A percentile compares a stretch with the other conserved stretches of the same genome.
Evolutionary conservation across 148 eudicot species (phyloP).

Genomic region (Heliamphora exappendiculata): DNA sequence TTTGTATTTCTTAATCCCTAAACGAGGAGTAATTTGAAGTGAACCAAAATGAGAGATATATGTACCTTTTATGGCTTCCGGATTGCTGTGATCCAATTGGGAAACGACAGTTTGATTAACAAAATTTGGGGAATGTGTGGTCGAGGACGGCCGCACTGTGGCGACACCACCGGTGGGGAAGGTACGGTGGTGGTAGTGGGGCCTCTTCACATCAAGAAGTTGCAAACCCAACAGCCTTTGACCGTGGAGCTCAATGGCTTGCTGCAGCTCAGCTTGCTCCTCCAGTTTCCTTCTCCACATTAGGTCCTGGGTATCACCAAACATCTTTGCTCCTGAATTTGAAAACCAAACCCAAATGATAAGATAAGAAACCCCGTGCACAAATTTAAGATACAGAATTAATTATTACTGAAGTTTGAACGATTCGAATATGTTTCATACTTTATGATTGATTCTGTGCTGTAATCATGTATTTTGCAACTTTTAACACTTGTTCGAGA

Average conservation of each 20-base stretch:
- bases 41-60: neutral
- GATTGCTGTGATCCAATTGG: conserved; percentile 43
- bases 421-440: no score
- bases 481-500: no score
- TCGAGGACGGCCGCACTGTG: conserved; percentile 47
- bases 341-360: neutral
- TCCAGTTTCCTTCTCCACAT: conserved; percentile 76
- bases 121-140: conserved; percentile 47
- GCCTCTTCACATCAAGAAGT: conserved; percentile 65
- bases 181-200: conserved; percentile 48
- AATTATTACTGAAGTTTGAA: no score
- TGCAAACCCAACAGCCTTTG: conserved; percentile 65
- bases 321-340: conserved; percentile 56
- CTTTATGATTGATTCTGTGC: no score
- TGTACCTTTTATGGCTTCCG: conserved; percentile 43
- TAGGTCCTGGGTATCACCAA: conserved; percentile 52
- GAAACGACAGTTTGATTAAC: conserved; percentile 30
- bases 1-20: neutral
- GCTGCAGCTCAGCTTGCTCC: conserved; percentile 73
- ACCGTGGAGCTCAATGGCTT: conserved; percentile 66
- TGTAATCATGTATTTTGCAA: no score
- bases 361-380: neutral
- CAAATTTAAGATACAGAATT: no score
- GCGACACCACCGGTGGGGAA: conserved; percentile 46
- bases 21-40: neutral